phyloP scores from a whole-genome alignment of 2,329 filamentous ascomycete species.

The Colletotrichum chlorophyti region DNA sequence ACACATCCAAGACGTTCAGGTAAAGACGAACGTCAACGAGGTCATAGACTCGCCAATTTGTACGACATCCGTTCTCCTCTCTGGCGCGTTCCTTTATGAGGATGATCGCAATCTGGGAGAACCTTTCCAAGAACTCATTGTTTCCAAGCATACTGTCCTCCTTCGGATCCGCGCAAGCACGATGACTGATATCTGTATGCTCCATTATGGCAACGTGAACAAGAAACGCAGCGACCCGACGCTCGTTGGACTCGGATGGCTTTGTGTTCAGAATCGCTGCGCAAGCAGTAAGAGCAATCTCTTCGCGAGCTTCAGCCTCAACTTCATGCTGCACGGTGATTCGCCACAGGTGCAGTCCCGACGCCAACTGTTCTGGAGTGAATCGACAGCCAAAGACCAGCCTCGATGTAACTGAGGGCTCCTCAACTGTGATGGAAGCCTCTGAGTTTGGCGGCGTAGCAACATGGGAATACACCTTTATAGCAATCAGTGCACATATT shows the following conservation, averaged over 20 bases:
- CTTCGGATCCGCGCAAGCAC: background rate
- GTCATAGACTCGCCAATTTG: conserved; percentile 3
- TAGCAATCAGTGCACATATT: background rate
- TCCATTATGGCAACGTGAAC: conserved; percentile 3
- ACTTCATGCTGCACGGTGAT: background rate
- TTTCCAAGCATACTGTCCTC: background rate
- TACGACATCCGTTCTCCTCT: background rate
- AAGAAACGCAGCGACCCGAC: conserved; percentile 7
- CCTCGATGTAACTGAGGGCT: background rate
- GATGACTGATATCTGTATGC: background rate
- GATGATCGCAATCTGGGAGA: background rate
- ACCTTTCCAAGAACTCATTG: conserved; percentile 1
- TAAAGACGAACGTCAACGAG: conserved; percentile 10
- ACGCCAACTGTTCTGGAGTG: background rate
- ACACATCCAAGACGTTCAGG: background rate
- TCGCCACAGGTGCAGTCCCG: background rate
- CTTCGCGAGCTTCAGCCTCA: background rate
- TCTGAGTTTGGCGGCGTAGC: background rate
- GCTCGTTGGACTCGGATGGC: background rate
- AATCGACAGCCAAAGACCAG: background rate
- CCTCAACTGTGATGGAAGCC: background rate
- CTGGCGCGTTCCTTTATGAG: background rate
- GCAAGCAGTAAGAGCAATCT: background rate
- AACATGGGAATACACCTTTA: background rate
- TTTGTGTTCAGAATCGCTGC: background rate